phyloP scores from a whole-genome alignment of 2,329 filamentous ascomycete genomes.

The Coniella vitis region DNA sequence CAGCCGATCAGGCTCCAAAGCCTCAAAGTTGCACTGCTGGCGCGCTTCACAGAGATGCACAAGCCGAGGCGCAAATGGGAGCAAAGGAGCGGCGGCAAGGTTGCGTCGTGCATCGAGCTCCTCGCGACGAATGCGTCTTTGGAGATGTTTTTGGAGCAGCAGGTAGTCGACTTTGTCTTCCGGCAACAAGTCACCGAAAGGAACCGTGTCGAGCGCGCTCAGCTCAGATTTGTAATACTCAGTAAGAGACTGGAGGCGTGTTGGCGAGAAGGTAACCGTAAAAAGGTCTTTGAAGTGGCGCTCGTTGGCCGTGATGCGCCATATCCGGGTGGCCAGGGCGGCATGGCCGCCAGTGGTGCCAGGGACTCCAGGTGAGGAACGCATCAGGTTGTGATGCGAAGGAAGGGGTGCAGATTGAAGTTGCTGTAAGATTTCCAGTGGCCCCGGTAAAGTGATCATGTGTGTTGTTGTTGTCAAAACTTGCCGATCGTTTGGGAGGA shows the following conservation, averaged over 20 bases:
- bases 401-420: no score
- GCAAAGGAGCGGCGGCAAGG: conserved; percentile 30
- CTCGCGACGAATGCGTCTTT: conserved; percentile 29
- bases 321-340: conserved; percentile 34
- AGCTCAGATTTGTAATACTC: conserved; percentile 37
- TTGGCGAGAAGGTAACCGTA: conserved; percentile 37
- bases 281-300: conserved; percentile 42
- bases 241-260: conserved; percentile 31
- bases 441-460: no score
- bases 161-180: conserved; percentile 43
- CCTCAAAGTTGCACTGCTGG: conserved; percentile 32
- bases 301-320: conserved; percentile 38
- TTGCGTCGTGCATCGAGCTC: conserved; percentile 32
- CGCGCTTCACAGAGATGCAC: conserved; percentile 40
- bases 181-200: conserved; percentile 32
- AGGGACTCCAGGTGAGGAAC: no score
- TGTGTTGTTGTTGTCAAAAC: no score
- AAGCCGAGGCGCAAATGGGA: conserved; percentile 38
- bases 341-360: background rate
- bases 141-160: conserved; percentile 41
- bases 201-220: conserved; percentile 24
- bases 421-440: no score
- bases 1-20: conserved; percentile 33
- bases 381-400: no score
- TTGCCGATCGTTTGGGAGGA: no score